Evolutionary conservation across 2,329 filamentous ascomycete species (phyloP), one percentile per base, ranked within the genome.

Genomic region (Xylaria sp.): DNA sequence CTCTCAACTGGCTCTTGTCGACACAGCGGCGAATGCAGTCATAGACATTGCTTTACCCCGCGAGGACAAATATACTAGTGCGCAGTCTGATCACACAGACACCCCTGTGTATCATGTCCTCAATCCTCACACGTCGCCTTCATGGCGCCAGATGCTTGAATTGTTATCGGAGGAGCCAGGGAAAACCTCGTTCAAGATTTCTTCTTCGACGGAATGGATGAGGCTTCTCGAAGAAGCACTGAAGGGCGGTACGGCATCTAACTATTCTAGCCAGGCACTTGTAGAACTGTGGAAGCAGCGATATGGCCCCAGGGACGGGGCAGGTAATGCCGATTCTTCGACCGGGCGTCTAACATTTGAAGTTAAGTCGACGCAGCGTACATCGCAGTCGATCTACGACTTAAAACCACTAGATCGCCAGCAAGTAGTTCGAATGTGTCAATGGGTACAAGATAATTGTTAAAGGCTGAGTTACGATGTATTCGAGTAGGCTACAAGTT

Each of bases 201-300:
- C 84, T 5, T 45, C 70, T 3, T 76, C 79, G 0, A 51, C 69
- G 15, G 71, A 76, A 52, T 85, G 80, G 82, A 67, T 82, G 3
- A 42, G 66, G n/a, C 72, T 74, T 52, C 69, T 84, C 51, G 75
- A 80, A 59, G 54, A 61, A 15, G 51, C 52, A 15, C 33, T 67
- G 8, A 23, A 35, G n/a, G n/a, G 17, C 21, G 40, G 57, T 11
- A 28, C 42, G 17, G 68, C 69, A 40, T 67, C 58, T 14, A 71
- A 77, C 28, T 78, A 84, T 70, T 79, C 80, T 0, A 70, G 70
- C 1, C 66, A 79, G 76, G 55, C 71, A 55, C 72, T 86, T 46
- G 67, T 85, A 31, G 79, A 79, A 4, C 71, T 83, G 35, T 87
- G 83, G 84, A 80, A 79, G 67, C 72, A 75, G 54, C 75, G 74